A percentile compares a stretch with the other conserved stretches of the same genome.
Conservation (phyloP, 1,284 basidiomycete genomes). For the Tilletia horrida region DNA sequence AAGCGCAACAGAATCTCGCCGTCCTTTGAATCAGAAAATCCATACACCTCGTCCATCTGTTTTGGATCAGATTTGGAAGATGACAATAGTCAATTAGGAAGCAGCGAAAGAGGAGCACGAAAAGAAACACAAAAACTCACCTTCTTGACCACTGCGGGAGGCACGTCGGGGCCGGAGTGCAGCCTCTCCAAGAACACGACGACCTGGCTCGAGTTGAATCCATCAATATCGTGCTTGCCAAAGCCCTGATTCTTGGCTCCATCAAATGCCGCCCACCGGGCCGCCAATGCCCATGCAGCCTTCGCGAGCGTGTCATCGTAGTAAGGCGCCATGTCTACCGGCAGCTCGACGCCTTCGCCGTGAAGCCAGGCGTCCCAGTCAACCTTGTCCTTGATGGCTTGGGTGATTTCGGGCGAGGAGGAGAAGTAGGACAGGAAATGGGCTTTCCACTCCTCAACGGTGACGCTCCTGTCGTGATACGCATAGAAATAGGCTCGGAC, state of each 20-base stretch:
- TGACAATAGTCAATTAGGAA: neutral
- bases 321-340: slow-evolving; percentile 66
- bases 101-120: neutral
- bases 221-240: slow-evolving; percentile 21
- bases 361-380: slow-evolving; percentile 77
- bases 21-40: slow-evolving; percentile 56
- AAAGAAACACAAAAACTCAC: slow-evolving; percentile 4
- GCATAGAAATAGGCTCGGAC: slow-evolving; percentile 69
- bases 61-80: neutral
- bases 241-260: slow-evolving; percentile 21
- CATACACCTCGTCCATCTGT: slow-evolving; percentile 57
- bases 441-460: slow-evolving; percentile 79
- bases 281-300: slow-evolving; percentile 66
- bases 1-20: slow-evolving; percentile 59
- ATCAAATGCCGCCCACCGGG: slow-evolving; percentile 65
- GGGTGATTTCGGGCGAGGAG: slow-evolving; percentile 57
- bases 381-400: slow-evolving; percentile 64
- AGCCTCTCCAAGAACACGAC: slow-evolving; percentile 60
- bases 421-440: slow-evolving; percentile 78
- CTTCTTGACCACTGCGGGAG: slow-evolving; percentile 45
- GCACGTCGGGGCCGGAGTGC: slow-evolving; percentile 52
- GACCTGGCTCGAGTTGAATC: slow-evolving; percentile 50
- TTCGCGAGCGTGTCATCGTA: slow-evolving; percentile 79
- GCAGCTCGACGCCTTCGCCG: slow-evolving; percentile 73
- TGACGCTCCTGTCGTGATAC: slow-evolving; percentile 70